Conservation (phyloP, 2,329 filamentous ascomycete genomes). For the Lachnellula hyalina region DNA sequence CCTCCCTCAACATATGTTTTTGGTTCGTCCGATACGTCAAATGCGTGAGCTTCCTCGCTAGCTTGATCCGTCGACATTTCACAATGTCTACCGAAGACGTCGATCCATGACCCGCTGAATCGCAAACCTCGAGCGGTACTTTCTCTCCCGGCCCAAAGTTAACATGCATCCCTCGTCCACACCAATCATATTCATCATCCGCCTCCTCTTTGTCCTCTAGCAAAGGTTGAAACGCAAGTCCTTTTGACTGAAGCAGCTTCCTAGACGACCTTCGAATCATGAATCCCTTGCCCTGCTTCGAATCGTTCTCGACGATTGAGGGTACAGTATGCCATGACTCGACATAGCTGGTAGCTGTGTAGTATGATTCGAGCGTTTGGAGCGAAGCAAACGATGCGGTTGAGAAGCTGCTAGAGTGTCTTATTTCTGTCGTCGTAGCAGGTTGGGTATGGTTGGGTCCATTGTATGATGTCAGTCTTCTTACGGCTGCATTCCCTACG, state of each 20-base stretch:
- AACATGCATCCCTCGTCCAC: not conserved
- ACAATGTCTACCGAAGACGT: not conserved
- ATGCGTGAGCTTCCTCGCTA: not conserved
- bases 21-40: not conserved
- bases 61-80: not conserved
- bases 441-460: not conserved
- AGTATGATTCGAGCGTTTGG: not conserved
- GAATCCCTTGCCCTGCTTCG: not conserved
- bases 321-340: not conserved
- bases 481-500: not conserved
- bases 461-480: not conserved
- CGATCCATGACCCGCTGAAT: not conserved
- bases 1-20: not conserved
- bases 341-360: not conserved
- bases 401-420: not conserved
- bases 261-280: not conserved
- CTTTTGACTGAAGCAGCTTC: not conserved
- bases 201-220: not conserved
- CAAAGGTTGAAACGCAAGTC: not conserved
- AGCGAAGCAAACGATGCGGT: not conserved
- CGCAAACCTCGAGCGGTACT: not conserved
- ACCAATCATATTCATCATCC: not conserved
- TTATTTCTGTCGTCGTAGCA: not conserved
- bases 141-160: not conserved
- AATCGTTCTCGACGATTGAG: not conserved